Base-by-base conservation (phyloP, 306 rosid species). In the Lupinus albus region DNA sequence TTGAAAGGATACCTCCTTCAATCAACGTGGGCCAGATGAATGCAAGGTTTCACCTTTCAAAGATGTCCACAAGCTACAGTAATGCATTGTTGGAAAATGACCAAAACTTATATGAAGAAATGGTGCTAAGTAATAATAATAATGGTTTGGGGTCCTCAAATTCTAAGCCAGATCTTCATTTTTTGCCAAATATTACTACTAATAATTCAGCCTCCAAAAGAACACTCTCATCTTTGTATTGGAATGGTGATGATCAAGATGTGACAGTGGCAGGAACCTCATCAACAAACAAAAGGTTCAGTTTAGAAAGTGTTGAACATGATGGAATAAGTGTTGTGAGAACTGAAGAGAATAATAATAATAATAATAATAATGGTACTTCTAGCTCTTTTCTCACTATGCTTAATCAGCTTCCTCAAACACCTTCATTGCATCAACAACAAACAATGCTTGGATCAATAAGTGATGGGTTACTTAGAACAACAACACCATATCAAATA, bases 331-430 rank as follows among this genome's bases (percentile, higher is more conserved):
- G 72, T 58, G 75, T 68, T 35, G 66, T 71, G 65, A 82, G 78
- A 47, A 73, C 74, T 30, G 78, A 70, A 14, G 84, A 78, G 12
- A 79, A 71, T 69, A 33, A 5, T n/a, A n/a, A n/a, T n/a, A 79
- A 71, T 28, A 28, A 28, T 28, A 28, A 28, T 28, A 28, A 28
- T 33, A 25, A 25, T 25, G 76, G 73, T 1, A 75, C 64, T 11
- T 51, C 83, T 58, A 73, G 39, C 39, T 85, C 91, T 10, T 69
- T 87, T 41, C 82, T 89, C 1, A 61, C 84, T 64, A 74, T 92
- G 52, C 89, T 89, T 54, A 76, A 84, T 46, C 92, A 92, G 16
- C 79, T 91, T 11, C 98, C 96, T 13, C 89, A 78, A 56, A 84
- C 79, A 5, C 78, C 94, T 73, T 71, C 90, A 49, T 73, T 84